Evolutionary conservation across 805 yeast genomes (phyloP).

Genomic region (Teunomyces stri): DNA sequence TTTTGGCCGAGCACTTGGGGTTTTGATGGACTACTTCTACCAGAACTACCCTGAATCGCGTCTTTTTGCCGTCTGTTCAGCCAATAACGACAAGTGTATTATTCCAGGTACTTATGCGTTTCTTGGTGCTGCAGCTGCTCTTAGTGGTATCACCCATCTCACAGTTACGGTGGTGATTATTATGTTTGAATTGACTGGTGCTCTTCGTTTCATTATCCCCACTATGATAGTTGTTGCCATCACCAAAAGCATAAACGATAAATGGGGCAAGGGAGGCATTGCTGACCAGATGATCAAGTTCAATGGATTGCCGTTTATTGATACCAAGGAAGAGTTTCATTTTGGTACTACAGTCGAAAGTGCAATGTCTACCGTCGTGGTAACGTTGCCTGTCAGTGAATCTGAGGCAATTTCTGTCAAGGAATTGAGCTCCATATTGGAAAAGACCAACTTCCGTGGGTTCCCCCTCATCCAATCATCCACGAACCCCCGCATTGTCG

Average conservation of each 20-base stretch:
- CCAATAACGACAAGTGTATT: slow-evolving; percentile 48
- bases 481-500: slow-evolving; percentile 39
- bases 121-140: slow-evolving; percentile 92
- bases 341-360: slow-evolving; percentile 47
- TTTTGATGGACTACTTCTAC: slow-evolving; percentile 53
- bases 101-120: slow-evolving; percentile 95
- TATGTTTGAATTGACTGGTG: slow-evolving; percentile 88
- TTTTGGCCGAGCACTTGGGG: slow-evolving; percentile 84
- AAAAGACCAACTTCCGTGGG: slow-evolving; percentile 39
- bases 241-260: slow-evolving; percentile 76
- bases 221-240: slow-evolving; percentile 94
- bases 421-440: slow-evolving; percentile 31
- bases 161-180: slow-evolving; percentile 90
- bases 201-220: slow-evolving; percentile 85
- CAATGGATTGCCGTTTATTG: slow-evolving; percentile 84
- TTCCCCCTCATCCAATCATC: slow-evolving; percentile 53
- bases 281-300: slow-evolving; percentile 92
- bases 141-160: slow-evolving; percentile 90
- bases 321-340: slow-evolving; percentile 63
- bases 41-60: slow-evolving; percentile 32
- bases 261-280: slow-evolving; percentile 78
- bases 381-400: slow-evolving; percentile 37
- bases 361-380: slow-evolving; percentile 56
- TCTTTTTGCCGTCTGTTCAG: slow-evolving; percentile 30
- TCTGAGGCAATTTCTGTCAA: slow-evolving; percentile 25